Evolutionary conservation across 306 rosid species (phyloP), one percentile per base, ranked within the genome.

Genomic region (Albizia julibrissin): DNA sequence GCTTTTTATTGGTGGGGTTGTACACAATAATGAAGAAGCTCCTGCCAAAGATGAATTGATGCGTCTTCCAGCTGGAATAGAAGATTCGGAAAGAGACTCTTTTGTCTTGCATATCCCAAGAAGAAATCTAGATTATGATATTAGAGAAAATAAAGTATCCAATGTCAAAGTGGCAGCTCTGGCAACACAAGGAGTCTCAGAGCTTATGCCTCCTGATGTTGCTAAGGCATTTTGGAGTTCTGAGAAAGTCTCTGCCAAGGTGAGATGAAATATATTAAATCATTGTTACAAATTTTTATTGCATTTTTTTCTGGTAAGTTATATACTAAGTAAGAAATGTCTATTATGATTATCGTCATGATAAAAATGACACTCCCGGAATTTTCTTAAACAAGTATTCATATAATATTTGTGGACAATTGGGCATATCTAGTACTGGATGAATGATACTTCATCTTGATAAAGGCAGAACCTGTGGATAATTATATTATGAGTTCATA

Each of bases 201-300:
- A 92, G 88, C 98, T 94, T 83, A 96, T 94, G 98, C 97, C 98
- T 84, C 82, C 97, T 78, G 98, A 96, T 66, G 90, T 96, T 79
- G 98, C 97, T 66, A 92, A 92, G 87, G 97, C 92, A 72, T 94
- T 96, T 80, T 96, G 89, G 97, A 75, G 86, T 68, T 85, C 95
- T 65, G 97, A 93, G 72, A 93, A 91, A 88, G 90, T 92, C 80
- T 92, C 97, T 71, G 84, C 99, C 62, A 96, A 94, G 99, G 99
- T 96, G 82, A 89, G 94, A 76, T 82, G 24, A 29, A 44, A 16
- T 56, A 67, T 42, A 14, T 54, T 44, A 15, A 31, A 69, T 75
- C 77, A 33, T 68, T 73, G 29, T 62, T 67, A 18, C 65, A 61
- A 26, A 52, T 6, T 0, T 65, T 52, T 42, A 29, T 31, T 76